Conservation (phyloP, 2,329 filamentous ascomycete genomes). For the Botrytis squamosa region DNA sequence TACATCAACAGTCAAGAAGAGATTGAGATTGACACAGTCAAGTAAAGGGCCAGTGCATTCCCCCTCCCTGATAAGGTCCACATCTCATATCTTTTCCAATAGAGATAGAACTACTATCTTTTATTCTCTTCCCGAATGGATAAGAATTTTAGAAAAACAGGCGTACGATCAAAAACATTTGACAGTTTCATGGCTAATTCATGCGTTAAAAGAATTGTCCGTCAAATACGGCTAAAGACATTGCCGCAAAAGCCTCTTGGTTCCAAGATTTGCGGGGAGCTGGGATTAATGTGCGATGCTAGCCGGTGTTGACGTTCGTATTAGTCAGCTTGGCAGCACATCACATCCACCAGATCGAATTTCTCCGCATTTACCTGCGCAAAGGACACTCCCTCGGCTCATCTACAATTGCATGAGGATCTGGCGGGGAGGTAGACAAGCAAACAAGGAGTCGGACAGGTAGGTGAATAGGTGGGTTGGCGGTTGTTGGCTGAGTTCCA, state of each 20-base stretch:
- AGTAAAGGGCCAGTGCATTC: not conserved
- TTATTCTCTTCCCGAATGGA: not conserved
- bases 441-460: not conserved
- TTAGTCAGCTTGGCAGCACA: not conserved
- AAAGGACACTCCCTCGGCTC: not conserved
- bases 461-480: not conserved
- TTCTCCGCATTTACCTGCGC: not conserved
- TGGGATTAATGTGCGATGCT: not conserved
- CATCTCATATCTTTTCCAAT: not conserved
- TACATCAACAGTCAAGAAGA: not conserved
- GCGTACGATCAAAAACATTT: not conserved
- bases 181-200: not conserved
- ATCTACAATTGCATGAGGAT: not conserved
- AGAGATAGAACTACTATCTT: conserved; percentile 9
- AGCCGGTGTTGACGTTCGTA: not conserved
- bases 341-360: too few relatives aligned
- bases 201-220: not conserved
- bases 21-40: not conserved
- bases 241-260: not conserved
- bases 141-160: not conserved
- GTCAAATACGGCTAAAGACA: not conserved
- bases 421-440: not conserved
- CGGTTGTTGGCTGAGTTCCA: not conserved
- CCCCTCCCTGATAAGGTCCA: not conserved
- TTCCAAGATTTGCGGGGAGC: not conserved